Evolutionary conservation across 805 yeast species (phyloP), one percentile per base, ranked within the genome.

Genomic region (Sugiyamaella chiloensis): DNA sequence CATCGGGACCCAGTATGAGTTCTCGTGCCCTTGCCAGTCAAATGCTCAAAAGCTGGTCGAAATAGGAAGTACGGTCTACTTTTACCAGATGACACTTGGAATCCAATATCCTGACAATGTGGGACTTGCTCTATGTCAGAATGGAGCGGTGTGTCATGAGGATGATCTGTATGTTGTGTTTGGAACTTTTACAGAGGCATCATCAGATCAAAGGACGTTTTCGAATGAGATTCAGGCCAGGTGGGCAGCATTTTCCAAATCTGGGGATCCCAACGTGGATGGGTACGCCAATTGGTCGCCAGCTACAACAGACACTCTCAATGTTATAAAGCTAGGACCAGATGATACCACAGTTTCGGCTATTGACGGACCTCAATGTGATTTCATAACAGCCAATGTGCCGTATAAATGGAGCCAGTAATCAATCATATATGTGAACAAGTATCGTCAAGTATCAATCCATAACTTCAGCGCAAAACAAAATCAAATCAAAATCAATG

Each of bases 81-180:
- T 51, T 35, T 63, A 63, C 48, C 49, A 52, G 31, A 30, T 62
- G 31, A 51, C 45, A n/a, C 29, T 44, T 12, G 67, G 67, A 8
- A 62, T 61, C 19, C 50, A 46, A 5, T 55, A 59, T 39, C 52
- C 60, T 4, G 47, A 43, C 34, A 47, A 54, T 36, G 48, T 19
- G 5, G 50, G 42, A 1, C 41, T 48, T 7, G 20, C 46, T 1
- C 48, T 59, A 27, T 61, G 65, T 45, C 30, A 36, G 3, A 49
- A 40, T 19, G 42, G 48, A 19, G 40, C 47, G 2, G 66, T 60
- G 11, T 63, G 67, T 44, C 67, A 63, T 34, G 55, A 60, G 44
- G 60, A 60, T 30, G 67, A 63, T 36, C 47, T 63, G 24, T 52
- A 57, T 27, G 56, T 57, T 1, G 44, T 59, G 2, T 63, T 63